phyloP scores from a whole-genome alignment of 1,139 yeast species.

The Pneumocystis murina region DNA sequence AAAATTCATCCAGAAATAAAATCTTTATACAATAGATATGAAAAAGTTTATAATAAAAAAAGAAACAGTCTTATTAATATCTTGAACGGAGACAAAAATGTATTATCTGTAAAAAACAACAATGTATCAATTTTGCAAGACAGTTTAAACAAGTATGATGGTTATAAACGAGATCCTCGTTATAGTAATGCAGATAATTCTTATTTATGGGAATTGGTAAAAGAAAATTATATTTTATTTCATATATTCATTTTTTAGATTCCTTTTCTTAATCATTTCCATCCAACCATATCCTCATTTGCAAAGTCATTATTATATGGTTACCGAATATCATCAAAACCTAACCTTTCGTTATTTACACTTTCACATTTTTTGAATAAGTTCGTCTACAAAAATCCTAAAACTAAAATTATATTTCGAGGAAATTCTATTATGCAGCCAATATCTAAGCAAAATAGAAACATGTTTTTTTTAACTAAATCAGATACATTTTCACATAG shows the following conservation, averaged over 20 bases:
- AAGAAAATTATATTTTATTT: background rate
- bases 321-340: constrained; percentile 41
- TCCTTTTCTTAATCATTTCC: constrained; percentile 65
- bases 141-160: constrained; percentile 41
- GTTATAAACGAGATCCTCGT: constrained; percentile 80
- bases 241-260: constrained; percentile 22
- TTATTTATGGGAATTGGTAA: constrained; percentile 60
- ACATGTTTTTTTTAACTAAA: constrained; percentile 50
- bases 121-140: background rate
- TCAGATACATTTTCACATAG: constrained; percentile 24
- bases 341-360: constrained; percentile 80
- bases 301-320: constrained; percentile 43
- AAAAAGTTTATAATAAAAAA: constrained; percentile 16
- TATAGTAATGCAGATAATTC: constrained; percentile 69
- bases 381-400: constrained; percentile 87
- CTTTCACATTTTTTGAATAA: constrained; percentile 84
- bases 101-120: background rate
- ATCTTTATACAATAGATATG: constrained; percentile 31
- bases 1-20: constrained; percentile 37
- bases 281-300: constrained; percentile 78
- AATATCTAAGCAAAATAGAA: constrained; percentile 78
- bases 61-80: constrained; percentile 18
- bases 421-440: constrained; percentile 98
- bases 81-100: constrained; percentile 26
- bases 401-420: constrained; percentile 39